Evolutionary conservation across 148 eudicot species (phyloP).

Genomic region (Rhododendron molle): DNA sequence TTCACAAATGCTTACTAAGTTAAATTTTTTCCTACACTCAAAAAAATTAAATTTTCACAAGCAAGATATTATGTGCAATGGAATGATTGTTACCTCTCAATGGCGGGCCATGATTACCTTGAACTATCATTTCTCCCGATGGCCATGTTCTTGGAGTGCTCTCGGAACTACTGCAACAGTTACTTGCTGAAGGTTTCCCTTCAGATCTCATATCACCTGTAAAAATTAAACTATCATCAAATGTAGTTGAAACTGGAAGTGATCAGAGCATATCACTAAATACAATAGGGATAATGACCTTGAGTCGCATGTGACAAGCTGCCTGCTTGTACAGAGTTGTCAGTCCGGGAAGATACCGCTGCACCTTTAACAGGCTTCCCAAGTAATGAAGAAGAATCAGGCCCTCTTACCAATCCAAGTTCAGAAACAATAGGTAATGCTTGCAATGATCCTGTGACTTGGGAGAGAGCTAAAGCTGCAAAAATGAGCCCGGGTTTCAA

Average conservation of each 20-base stretch:
- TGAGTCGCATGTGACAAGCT: conserved; percentile 29
- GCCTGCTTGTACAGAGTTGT: conserved; percentile 34
- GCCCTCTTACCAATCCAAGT: conserved; percentile 22
- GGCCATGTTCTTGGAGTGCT: conserved; percentile 58
- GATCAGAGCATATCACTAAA: neutral
- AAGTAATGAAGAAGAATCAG: conserved; percentile 39
- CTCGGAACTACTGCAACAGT: conserved; percentile 62
- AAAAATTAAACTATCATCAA: neutral
- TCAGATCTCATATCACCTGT: conserved; percentile 49
- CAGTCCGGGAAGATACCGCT: conserved; percentile 42
- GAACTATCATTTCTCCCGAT: conserved; percentile 42
- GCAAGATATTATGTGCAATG: neutral
- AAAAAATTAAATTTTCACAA: neutral
- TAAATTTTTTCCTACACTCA: neutral
- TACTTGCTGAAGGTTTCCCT: conserved; percentile 33
- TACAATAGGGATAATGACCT: conserved; percentile 31
- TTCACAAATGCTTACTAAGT: neutral
- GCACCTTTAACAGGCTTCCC: conserved; percentile 34
- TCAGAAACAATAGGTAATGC: conserved; percentile 38
- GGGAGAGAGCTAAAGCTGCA: conserved; percentile 44
- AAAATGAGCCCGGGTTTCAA: conserved; percentile 8
- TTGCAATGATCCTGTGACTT: conserved; percentile 35
- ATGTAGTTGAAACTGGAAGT: neutral
- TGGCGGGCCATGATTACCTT: conserved; percentile 49
- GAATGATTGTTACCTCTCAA: conserved; percentile 43